phyloP scores from a whole-genome alignment of 2,329 filamentous ascomycete species.

The Fusarium longipes region DNA sequence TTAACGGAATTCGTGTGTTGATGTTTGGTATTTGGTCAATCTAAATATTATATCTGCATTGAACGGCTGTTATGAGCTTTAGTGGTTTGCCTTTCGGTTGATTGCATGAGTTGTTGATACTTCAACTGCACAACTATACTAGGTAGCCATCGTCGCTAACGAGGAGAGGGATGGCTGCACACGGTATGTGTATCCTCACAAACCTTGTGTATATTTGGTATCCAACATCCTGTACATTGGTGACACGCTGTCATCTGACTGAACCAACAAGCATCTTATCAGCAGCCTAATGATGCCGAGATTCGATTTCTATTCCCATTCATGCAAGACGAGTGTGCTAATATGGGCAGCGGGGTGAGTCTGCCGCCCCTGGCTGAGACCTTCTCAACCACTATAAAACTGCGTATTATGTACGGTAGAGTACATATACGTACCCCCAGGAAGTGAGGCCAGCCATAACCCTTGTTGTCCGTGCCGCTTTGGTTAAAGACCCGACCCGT shows the following conservation, averaged over 20 bases:
- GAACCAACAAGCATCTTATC: neutral
- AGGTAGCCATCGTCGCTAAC: neutral
- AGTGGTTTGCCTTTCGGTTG: neutral
- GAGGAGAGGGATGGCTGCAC: neutral
- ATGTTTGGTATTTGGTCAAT: neutral
- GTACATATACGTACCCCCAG: slow-evolving; percentile 31
- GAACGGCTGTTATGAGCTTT: neutral
- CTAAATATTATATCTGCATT: neutral
- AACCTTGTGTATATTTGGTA: neutral
- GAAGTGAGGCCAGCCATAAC: slow-evolving; percentile 43
- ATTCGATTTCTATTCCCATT: slow-evolving; percentile 27
- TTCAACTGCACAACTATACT: neutral
- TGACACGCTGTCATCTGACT: neutral
- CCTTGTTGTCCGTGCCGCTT: slow-evolving; percentile 41
- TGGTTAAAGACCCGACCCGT: slow-evolving; percentile 39
- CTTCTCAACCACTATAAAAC: slow-evolving; percentile 13
- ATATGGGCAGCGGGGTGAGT: slow-evolving; percentile 14
- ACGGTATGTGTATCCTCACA: neutral
- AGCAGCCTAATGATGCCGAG: slow-evolving; percentile 11
- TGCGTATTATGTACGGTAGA: neutral
- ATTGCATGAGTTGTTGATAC: neutral
- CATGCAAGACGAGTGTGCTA: slow-evolving; percentile 21
- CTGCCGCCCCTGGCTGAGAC: slow-evolving; percentile 10
- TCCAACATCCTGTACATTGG: neutral
- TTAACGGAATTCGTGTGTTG: neutral